Conservation (phyloP, 2,329 filamentous ascomycete species). For the Podosphaera aphanis region DNA sequence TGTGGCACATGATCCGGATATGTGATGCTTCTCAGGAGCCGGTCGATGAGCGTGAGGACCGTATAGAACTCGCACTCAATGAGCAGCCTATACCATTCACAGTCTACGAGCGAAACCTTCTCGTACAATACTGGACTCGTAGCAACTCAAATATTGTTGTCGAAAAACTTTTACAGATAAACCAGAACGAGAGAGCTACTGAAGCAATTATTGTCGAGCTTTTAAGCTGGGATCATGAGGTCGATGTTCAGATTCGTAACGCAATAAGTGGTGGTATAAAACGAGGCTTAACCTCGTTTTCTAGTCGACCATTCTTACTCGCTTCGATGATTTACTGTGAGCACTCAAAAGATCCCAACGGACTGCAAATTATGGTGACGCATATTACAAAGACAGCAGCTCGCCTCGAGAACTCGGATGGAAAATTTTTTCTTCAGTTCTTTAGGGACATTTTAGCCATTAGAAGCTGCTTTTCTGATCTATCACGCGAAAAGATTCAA, state of each 20-base stretch:
- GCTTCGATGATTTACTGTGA: constrained; percentile 15
- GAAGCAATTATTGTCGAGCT: constrained; percentile 33
- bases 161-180: constrained; percentile 40
- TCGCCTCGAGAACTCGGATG: constrained; percentile 12
- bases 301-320: constrained; percentile 11
- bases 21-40: constrained; percentile 10
- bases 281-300: constrained; percentile 4
- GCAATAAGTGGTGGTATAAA: constrained; percentile 14
- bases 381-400: constrained; percentile 9
- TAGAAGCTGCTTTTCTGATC: constrained; percentile 3
- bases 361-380: constrained; percentile 7
- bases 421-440: constrained; percentile 14
- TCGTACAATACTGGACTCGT: constrained; percentile 22
- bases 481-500: constrained; percentile 19
- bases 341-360: constrained; percentile 8
- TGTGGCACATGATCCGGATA: constrained; percentile 17
- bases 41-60: constrained; percentile 20
- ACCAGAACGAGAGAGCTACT: constrained; percentile 29
- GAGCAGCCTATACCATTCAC: constrained; percentile 21
- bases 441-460: constrained; percentile 12
- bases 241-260: constrained; percentile 28
- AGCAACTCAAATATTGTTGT: constrained; percentile 28
- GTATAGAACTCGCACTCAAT: constrained; percentile 17
- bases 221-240: constrained; percentile 24
- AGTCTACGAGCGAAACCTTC: constrained; percentile 21